Base-by-base conservation (phyloP, 192 early-diverging fungal species). In the Geranomyces variabilis region DNA sequence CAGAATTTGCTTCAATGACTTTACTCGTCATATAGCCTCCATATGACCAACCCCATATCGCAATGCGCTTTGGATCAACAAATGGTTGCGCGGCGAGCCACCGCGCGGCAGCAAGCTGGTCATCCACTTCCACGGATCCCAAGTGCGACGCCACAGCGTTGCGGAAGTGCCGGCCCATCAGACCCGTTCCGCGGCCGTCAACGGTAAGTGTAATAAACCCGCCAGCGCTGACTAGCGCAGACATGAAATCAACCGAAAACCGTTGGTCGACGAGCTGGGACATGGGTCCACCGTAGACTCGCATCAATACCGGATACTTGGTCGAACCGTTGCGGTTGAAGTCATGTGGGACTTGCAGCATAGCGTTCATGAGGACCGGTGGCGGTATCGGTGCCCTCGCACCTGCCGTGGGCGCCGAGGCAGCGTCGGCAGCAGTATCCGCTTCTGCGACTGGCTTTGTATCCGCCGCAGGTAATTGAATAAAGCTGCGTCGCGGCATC, bases 11-110 rank as follows among this genome's bases (percentile, higher is more conserved):
- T 78, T 99, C 96, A 41, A 97, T 83, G 7, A 90, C 81, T 72
- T 96, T 96, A 36, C 89, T 66, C 0, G 94, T 89, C 77, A 92
- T 79, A 75, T 90, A 97, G 19, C 95, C 96, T 56, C 96, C 96
- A 75, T 92, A 99, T 0, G 92, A 94, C 92, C 96, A 99, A 21
- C 96, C 96, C 96, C 96, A 99, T 56, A 99, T 91, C 8, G 93
- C 95, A 19, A 97, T 85, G 55, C 87, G 79, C 28, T 81, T 78
- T 19, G 83, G 74, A 77, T 99, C 94, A 63, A 97, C 89, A 78
- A 92, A 98, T 1, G 88, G 66, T 66, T 75, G 87, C 64, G 12
- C 58, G 71, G 74, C 85, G 28, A 90, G 67, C 78, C 68, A 90
- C 74, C 87, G 77, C n/a, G 90, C 95, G 13, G 93, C 93, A 26